Base-by-base conservation (phyloP, 177 flowering plant genomes). In the Vitis hybrid region DNA sequence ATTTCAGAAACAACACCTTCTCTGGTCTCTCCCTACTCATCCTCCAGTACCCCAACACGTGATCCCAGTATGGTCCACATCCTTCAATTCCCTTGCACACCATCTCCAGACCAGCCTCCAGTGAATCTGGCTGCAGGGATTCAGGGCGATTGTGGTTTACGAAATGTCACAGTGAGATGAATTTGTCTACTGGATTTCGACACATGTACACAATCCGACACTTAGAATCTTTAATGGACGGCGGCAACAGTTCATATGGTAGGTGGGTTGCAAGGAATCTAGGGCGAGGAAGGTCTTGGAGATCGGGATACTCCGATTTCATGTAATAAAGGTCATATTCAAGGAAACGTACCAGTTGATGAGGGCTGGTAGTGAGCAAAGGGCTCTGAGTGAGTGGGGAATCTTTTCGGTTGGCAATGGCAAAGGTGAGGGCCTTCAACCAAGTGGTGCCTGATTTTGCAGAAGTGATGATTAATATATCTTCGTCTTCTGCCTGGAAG, bases 1-100 rank as follows among this genome's bases (percentile, higher is more conserved):
- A 70, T 57, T 66, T 70, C 30, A 75, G 11, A 56, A 70, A 75
- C 68, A 75, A 30, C 19, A 70, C 64, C 59, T 71, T 63, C 32
- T 71, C 17, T 10, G 74, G 63, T 2, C 5, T 66, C 21, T 71
- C 70, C 64, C 56, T 4, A 59, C 78, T 69, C 52, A 40, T 64
- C 24, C 48, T 66, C 65, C 65, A 67, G 40, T 61, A 62, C 46
- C 64, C 59, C 58, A 49, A 11, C 21, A 64, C 27, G 46, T 69
- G 71, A 21, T 69, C 75, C 70, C 70, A 59, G 19, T 48, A 72
- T 0, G 75, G 70, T 11, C 75, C 69, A 30, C 14, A 72, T 6
- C 6, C 46, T 35, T 35, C 46, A 35, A 35, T 6, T 35, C 7
- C 40, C 49, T 58, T 6, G 30, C 75, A 72, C 59, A 65, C 56